Percentiles rank a stretch among this genome's conserved stretches.
Conservation (phyloP, 2,329 filamentous ascomycete genomes). For the Epichloe aotearoae region DNA sequence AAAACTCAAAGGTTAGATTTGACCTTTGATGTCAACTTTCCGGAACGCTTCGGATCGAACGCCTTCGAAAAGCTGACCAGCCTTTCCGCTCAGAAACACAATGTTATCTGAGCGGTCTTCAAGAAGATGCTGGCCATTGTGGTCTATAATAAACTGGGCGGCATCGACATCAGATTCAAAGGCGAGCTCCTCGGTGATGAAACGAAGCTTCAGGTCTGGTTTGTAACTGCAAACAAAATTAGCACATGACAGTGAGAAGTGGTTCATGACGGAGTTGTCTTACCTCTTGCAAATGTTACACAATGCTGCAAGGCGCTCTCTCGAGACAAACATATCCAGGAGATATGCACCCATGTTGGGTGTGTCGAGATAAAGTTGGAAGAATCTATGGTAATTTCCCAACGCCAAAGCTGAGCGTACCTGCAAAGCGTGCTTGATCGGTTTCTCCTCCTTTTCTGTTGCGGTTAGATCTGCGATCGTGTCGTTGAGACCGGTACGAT, state of each 20-base stretch:
- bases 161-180: constrained; percentile 90
- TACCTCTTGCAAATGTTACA: constrained; percentile 92
- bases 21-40: constrained; percentile 92
- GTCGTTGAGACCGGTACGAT: constrained; percentile 96
- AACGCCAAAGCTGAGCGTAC: constrained; percentile 85
- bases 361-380: constrained; percentile 86
- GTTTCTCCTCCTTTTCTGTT: constrained; percentile 77
- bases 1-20: constrained; percentile 49
- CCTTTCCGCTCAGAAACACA: constrained; percentile 61
- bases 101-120: constrained; percentile 65
- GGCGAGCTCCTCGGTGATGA: constrained; percentile 88
- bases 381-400: constrained; percentile 96
- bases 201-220: constrained; percentile 74
- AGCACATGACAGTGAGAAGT: neutral
- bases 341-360: constrained; percentile 96
- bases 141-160: constrained; percentile 76
- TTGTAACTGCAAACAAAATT: constrained; percentile 57
- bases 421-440: constrained; percentile 81
- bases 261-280: neutral
- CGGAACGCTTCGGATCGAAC: constrained; percentile 64
- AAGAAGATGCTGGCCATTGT: constrained; percentile 62
- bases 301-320: constrained; percentile 82
- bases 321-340: constrained; percentile 97
- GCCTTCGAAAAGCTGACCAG: constrained; percentile 57
- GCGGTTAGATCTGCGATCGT: constrained; percentile 96